These are phyloP conservation scores for Solanum tarapatanum DNA, from an alignment of 257 asterid species.

Conservation along the genomic window DNA sequence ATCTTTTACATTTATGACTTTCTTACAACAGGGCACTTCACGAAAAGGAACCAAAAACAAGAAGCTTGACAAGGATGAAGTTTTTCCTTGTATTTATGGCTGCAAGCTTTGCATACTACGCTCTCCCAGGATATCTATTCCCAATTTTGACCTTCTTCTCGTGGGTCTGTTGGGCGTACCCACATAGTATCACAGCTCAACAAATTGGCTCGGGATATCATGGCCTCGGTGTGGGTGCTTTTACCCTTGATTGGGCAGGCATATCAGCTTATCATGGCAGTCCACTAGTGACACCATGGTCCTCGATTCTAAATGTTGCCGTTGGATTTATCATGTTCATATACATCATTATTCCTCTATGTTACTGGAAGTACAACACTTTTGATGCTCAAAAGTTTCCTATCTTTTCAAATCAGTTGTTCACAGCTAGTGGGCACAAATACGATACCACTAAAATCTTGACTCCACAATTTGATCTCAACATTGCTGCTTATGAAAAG, in stretches of 20 bases:
- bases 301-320: constrained; percentile 68
- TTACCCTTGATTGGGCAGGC: constrained; percentile 99
- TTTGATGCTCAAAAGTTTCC: constrained; percentile 88
- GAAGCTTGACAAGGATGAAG: constrained; percentile 71
- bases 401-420: constrained; percentile 77
- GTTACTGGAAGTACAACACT: constrained; percentile 91
- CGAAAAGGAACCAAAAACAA: constrained; percentile 59
- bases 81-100: constrained; percentile 71
- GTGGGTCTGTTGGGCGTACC: constrained; percentile 98
- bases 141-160: constrained; percentile 89
- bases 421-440: constrained; percentile 56
- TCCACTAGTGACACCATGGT: constrained; percentile 86
- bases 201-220: constrained; percentile 94
- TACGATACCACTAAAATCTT: constrained; percentile 69
- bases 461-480: constrained; percentile 79
- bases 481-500: constrained; percentile 50
- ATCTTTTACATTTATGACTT: background rate
- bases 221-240: constrained; percentile 96
- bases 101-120: constrained; percentile 68
- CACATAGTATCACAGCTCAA: constrained; percentile 85
- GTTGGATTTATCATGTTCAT: constrained; percentile 82
- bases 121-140: constrained; percentile 84
- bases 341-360: constrained; percentile 77
- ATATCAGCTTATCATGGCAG: constrained; percentile 97
- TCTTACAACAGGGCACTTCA: constrained; percentile 78